phyloP scores from a whole-genome alignment of 352 stramenopile genomes.

The Phytopythium oedochilum region DNA sequence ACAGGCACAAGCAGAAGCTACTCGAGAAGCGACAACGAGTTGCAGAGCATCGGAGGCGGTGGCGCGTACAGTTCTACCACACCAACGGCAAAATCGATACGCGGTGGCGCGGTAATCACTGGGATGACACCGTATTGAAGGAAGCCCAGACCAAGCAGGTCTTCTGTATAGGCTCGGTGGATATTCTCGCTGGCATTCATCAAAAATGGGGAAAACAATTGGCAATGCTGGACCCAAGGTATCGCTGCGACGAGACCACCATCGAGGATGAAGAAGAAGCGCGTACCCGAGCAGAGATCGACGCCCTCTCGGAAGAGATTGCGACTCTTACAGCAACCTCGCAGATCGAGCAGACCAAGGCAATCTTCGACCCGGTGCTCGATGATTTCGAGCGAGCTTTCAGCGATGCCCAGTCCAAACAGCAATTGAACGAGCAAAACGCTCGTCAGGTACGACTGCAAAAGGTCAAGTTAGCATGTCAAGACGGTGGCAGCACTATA shows the following conservation, averaged over 20 bases:
- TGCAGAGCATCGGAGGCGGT: conserved; percentile 46
- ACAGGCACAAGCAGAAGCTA: conserved; percentile 33
- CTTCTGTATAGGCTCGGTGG: conserved; percentile 42
- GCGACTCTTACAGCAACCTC: conserved; percentile 5
- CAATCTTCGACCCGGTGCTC: conserved; percentile 65
- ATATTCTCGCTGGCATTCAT: conserved; percentile 47
- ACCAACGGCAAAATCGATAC: conserved; percentile 56
- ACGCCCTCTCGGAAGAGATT: not conserved
- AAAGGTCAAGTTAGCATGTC: not conserved
- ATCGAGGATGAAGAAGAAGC: conserved; percentile 20
- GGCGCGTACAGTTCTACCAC: conserved; percentile 40
- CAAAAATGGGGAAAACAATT: conserved; percentile 39
- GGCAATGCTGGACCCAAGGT: conserved; percentile 7
- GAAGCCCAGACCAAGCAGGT: conserved; percentile 42
- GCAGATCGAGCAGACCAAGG: conserved; percentile 56
- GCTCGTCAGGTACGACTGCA: not conserved
- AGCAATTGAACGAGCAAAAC: conserved; percentile 16
- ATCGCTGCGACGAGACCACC: not conserved
- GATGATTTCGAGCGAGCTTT: conserved; percentile 44
- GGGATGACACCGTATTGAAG: conserved; percentile 40
- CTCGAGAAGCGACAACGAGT: conserved; percentile 27
- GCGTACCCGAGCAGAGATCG: conserved; percentile 1
- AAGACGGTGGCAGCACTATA: not conserved
- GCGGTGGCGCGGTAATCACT: conserved; percentile 44
- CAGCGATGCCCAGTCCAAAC: conserved; percentile 29